phyloP scores from a whole-genome alignment of 768 basidiomycete genomes.

The Lactarius vividus region DNA sequence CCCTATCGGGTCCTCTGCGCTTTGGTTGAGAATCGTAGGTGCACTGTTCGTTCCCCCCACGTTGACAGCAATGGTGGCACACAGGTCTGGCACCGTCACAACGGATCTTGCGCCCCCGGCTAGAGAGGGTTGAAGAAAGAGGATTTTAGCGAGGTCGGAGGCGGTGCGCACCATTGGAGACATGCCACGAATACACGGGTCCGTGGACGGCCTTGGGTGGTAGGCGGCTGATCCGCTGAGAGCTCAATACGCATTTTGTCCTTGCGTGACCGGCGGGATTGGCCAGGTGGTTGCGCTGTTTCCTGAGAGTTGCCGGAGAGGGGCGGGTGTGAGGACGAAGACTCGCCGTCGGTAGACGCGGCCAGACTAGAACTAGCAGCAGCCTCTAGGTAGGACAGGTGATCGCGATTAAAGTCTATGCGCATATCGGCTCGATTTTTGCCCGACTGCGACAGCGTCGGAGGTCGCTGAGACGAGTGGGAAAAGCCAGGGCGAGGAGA shows the following conservation, averaged over 20 bases:
- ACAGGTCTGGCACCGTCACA: slow-evolving; percentile 78
- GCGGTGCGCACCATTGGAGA: slow-evolving; percentile 59
- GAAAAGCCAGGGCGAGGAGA: neutral
- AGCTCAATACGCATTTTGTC: slow-evolving; percentile 58
- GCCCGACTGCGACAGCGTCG: neutral
- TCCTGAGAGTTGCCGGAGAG: neutral
- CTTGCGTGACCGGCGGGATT: slow-evolving; percentile 17
- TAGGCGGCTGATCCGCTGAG: slow-evolving; percentile 73
- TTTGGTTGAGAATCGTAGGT: slow-evolving; percentile 70
- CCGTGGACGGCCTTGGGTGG: slow-evolving; percentile 75
- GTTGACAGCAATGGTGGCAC: slow-evolving; percentile 70
- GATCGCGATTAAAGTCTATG: neutral
- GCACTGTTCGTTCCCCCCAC: slow-evolving; percentile 46
- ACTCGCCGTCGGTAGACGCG: neutral
- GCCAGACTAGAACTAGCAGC: slow-evolving; percentile 5
- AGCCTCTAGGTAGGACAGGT: slow-evolving; percentile 3
- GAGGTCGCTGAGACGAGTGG: neutral
- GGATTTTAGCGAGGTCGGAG: slow-evolving; percentile 11
- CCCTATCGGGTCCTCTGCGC: slow-evolving; percentile 77
- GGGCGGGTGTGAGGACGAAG: slow-evolving; percentile 2
- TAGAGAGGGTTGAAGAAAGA: slow-evolving; percentile 32
- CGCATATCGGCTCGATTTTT: neutral
- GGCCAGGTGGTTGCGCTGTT: neutral
- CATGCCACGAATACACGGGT: slow-evolving; percentile 78
- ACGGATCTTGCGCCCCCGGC: slow-evolving; percentile 75